Evolutionary conservation across 257 asterid genomes (phyloP).

Genomic region (Gentiana macrophylla): DNA sequence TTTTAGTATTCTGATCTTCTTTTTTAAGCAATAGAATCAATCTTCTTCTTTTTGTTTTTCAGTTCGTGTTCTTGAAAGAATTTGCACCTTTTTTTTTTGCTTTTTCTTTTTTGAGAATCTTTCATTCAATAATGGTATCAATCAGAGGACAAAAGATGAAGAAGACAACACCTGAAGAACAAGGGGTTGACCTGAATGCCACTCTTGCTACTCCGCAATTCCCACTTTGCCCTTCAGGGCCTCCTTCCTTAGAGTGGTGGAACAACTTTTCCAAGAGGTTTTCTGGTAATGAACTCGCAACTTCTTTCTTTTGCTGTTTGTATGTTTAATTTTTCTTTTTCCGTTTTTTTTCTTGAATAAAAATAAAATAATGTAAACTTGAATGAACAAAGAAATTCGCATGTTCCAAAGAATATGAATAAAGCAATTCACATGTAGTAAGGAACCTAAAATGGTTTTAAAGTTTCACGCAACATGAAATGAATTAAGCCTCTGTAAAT

Average conservation of each 20-base stretch:
- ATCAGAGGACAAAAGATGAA: no score
- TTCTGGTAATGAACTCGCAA: not conserved
- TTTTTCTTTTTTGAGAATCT: not conserved
- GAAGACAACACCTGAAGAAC: not conserved
- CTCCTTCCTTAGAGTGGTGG: not conserved
- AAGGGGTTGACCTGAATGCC: conserved; percentile 11
- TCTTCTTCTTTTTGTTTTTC: not conserved
- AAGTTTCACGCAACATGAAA: not conserved
- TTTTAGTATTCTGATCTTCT: not conserved
- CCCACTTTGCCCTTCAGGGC: not conserved
- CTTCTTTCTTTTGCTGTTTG: not conserved
- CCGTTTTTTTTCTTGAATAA: not conserved
- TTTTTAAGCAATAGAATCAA: not conserved
- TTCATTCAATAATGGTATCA: no score
- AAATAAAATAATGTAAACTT: not conserved
- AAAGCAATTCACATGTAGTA: not conserved
- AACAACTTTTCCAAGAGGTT: no score
- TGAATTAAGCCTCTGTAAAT: not conserved
- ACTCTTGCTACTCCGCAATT: conserved; percentile 4
- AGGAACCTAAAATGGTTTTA: not conserved
- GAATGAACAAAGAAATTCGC: no score
- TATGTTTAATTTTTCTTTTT: conserved; percentile 5
- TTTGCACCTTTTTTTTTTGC: not conserved
- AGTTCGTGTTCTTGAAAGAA: not conserved
- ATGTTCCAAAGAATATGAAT: no score